Percentiles rank a stretch among this genome's conserved stretches.
These are phyloP conservation scores for Ustilago trichophora DNA, from an alignment of 1,284 basidiomycete species.

Conservation along the genomic window DNA sequence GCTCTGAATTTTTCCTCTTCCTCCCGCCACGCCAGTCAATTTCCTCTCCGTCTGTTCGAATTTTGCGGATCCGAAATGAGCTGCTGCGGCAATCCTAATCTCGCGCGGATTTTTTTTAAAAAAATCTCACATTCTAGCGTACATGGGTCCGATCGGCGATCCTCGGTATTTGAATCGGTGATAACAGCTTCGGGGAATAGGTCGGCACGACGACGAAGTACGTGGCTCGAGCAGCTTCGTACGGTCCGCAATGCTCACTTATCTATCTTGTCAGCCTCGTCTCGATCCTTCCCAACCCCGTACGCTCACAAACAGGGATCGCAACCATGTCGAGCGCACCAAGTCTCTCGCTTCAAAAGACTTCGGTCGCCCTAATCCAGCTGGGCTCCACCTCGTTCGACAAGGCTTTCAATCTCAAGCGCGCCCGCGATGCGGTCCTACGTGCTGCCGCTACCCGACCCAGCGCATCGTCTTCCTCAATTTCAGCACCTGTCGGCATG, in stretches of 20 bases:
- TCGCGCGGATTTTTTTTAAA: background rate
- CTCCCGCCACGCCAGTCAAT: background rate
- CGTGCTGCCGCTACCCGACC: conserved; percentile 27
- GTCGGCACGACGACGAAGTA: background rate
- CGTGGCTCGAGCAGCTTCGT: no score
- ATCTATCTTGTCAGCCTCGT: no score
- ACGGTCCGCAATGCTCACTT: no score
- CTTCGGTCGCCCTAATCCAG: conserved; percentile 59
- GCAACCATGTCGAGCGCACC: conserved; percentile 38
- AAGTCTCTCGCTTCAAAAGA: conserved; percentile 36
- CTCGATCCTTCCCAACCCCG: no score
- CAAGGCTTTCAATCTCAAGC: conserved; percentile 59
- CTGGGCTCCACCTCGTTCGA: conserved; percentile 59
- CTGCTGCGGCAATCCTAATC: conserved; percentile 37
- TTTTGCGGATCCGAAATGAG: conserved; percentile 20
- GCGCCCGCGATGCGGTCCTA: conserved; percentile 50
- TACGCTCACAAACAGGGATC: conserved; percentile 1
- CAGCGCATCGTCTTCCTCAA: conserved; percentile 8
- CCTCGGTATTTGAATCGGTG: no score
- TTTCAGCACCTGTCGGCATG: conserved; percentile 50
- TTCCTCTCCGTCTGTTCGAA: background rate
- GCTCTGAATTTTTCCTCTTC: background rate
- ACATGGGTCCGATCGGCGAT: conserved; percentile 6
- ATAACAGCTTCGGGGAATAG: conserved; percentile 6
- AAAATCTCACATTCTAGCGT: no score